Conservation (phyloP, 805 yeast species). For the Wickerhamiella brachini region DNA sequence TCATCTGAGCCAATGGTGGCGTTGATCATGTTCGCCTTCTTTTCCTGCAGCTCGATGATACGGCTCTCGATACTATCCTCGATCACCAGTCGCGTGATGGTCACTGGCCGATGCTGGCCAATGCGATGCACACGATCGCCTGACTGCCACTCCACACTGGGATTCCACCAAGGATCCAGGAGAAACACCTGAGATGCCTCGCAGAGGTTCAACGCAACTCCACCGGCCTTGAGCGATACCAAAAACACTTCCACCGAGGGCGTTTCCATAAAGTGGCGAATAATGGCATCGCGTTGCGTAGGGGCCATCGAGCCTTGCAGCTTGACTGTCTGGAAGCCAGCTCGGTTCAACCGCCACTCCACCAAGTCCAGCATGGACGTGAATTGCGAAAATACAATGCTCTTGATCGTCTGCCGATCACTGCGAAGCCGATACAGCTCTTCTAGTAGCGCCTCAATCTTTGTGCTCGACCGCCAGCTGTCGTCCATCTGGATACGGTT, state of each 20-base stretch:
- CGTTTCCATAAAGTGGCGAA: slow-evolving; percentile 82
- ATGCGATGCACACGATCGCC: slow-evolving; percentile 97
- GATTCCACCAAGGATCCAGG: slow-evolving; percentile 99
- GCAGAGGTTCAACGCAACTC: slow-evolving; percentile 90
- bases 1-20: slow-evolving; percentile 93
- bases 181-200: slow-evolving; percentile 95
- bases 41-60: slow-evolving; percentile 89
- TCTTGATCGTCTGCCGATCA: slow-evolving; percentile 77
- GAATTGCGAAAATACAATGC: slow-evolving; percentile 94
- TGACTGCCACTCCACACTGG: slow-evolving; percentile 95
- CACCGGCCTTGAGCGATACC: slow-evolving; percentile 95
- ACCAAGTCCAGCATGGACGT: slow-evolving; percentile 92
- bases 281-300: slow-evolving; percentile 81
- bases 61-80: slow-evolving; percentile 96
- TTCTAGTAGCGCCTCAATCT: slow-evolving; percentile 91
- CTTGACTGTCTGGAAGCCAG: slow-evolving; percentile 90
- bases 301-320: slow-evolving; percentile 97
- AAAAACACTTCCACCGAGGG: slow-evolving; percentile 85
- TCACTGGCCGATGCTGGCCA: slow-evolving; percentile 89
- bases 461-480: slow-evolving; percentile 91
- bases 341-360: slow-evolving; percentile 89
- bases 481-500: slow-evolving; percentile 70
- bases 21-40: slow-evolving; percentile 94
- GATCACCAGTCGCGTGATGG: slow-evolving; percentile 81
- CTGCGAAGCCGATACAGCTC: slow-evolving; percentile 79